Evolutionary conservation across 2,329 filamentous ascomycete genomes (phyloP), one percentile per base, ranked within the genome.

Genomic region (Ceratocystis papillata): DNA sequence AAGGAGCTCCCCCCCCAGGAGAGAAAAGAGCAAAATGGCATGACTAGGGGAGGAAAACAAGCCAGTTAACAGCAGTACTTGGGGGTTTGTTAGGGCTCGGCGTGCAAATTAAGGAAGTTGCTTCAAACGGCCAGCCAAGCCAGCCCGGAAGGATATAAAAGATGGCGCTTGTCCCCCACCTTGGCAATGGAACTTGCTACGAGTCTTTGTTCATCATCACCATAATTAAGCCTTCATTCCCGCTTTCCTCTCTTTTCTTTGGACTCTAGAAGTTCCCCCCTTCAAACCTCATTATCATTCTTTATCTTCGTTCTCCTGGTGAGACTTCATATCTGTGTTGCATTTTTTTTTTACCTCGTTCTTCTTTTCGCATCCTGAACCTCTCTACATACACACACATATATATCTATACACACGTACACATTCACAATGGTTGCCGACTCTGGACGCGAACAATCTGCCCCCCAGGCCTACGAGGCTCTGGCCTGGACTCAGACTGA

Each of bases 341-440:
- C 6, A 48, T 46, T 12, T 28, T 28, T 28, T 63, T 48, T 61
- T 17, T 10, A 20, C 12, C 17, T 25, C 28, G 15, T 46, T 44
- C 25, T 62, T 15, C n/a, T 15, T 25, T 28, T 46, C 22, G 6
- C 10, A 48, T 28, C n/a, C 5, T 20, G 50, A 33, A 30, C n/a
- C 44, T 41, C 50, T 20, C 41, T 48, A 30, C 22, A 30, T 28
- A 55, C n/a, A 55, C 48, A 55, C 48, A 28, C 22, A 55, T 10
- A 55, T 22, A 20, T 3, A 10, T 1, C 2, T 15, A 17, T 15
- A 17, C 17, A 17, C 45, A n/a, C 8, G 10, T 45, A n/a, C 17
- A 37, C 45, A 30, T 44, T 67, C 50, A 67, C 44, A 2, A 69
- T 69, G 69, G 66, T 65, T 33, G 66, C 62, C 59, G 41, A 64